Evolutionary conservation across 2,329 filamentous ascomycete genomes (phyloP).

Genomic region (Claviceps sp.): DNA sequence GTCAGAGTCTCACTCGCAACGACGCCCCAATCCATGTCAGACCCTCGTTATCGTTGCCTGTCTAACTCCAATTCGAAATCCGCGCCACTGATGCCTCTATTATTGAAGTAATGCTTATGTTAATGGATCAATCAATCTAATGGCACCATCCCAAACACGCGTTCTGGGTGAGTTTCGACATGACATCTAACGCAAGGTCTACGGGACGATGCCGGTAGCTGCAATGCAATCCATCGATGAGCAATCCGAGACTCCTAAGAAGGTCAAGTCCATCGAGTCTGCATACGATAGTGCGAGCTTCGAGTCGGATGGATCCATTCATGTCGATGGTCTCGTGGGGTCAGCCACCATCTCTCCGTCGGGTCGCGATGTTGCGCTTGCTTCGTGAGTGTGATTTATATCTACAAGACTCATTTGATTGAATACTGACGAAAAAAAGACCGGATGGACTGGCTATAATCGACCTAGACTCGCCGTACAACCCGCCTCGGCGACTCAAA

Average conservation of each 20-base stretch:
- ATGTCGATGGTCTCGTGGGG: conserved; percentile 68
- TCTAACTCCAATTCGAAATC: neutral
- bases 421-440: conserved; percentile 21
- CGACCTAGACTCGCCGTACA: conserved; percentile 81
- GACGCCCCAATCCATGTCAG: neutral
- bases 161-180: conserved; percentile 3
- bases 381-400: conserved; percentile 41
- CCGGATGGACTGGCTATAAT: conserved; percentile 84
- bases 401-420: conserved; percentile 12
- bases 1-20: neutral
- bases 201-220: neutral
- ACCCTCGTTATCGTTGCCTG: neutral
- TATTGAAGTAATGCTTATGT: neutral
- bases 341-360: conserved; percentile 89
- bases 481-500: conserved; percentile 65
- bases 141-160: neutral
- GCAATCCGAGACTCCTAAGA: conserved; percentile 33
- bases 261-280: conserved; percentile 47
- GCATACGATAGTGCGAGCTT: conserved; percentile 82
- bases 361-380: conserved; percentile 79
- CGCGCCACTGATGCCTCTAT: neutral
- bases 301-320: conserved; percentile 70
- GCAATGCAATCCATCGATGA: conserved; percentile 37
- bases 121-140: neutral
- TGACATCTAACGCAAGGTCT: conserved; percentile 1